Evolutionary conservation across 208 protist species (phyloP).

Genomic region (Jaenimonas drosophilae): DNA sequence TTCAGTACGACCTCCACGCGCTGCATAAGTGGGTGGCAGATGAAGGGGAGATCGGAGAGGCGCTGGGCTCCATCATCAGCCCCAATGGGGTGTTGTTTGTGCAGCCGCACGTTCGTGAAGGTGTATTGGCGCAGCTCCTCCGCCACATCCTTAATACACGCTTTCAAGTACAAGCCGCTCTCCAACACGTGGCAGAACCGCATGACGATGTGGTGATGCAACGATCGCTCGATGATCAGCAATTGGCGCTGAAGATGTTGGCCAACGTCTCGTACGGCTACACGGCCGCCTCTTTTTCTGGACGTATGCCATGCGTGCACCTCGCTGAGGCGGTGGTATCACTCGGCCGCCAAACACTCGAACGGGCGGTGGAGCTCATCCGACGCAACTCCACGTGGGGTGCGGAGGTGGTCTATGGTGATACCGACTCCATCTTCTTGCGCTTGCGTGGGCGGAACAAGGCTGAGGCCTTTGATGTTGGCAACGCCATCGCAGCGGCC

Average conservation of each 20-base stretch:
- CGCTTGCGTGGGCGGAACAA: slow-evolving; percentile 39
- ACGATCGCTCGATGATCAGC: slow-evolving; percentile 91
- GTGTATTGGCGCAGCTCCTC: slow-evolving; percentile 73
- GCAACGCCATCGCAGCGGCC: slow-evolving; percentile 65
- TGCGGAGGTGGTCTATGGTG: slow-evolving; percentile 98
- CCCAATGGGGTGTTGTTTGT: slow-evolving; percentile 79
- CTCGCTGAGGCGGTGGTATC: slow-evolving; percentile 93
- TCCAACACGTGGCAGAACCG: slow-evolving; percentile 47
- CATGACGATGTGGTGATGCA: slow-evolving; percentile 31
- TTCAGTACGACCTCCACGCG: slow-evolving; percentile 22
- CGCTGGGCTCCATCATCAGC: slow-evolving; percentile 29
- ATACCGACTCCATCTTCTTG: slow-evolving; percentile 99
- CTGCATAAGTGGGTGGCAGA: slow-evolving; percentile 69
- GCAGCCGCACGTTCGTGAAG: slow-evolving; percentile 28
- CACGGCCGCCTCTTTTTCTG: slow-evolving; percentile 96
- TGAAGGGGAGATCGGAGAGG: slow-evolving; percentile 23
- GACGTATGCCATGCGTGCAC: slow-evolving; percentile 98
- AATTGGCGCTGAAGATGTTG: slow-evolving; percentile 97
- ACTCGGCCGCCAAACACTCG: slow-evolving; percentile 98
- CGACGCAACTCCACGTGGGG: slow-evolving; percentile 92
- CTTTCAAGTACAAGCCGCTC: slow-evolving; percentile 72
- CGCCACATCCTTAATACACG: slow-evolving; percentile 63
- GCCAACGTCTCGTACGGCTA: slow-evolving; percentile 99
- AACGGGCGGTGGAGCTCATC: slow-evolving; percentile 93
- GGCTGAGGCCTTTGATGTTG: slow-evolving; percentile 57